Evolutionary conservation across 2,329 filamentous ascomycete species (phyloP).

Genomic region (Incumbomyces delicatus): DNA sequence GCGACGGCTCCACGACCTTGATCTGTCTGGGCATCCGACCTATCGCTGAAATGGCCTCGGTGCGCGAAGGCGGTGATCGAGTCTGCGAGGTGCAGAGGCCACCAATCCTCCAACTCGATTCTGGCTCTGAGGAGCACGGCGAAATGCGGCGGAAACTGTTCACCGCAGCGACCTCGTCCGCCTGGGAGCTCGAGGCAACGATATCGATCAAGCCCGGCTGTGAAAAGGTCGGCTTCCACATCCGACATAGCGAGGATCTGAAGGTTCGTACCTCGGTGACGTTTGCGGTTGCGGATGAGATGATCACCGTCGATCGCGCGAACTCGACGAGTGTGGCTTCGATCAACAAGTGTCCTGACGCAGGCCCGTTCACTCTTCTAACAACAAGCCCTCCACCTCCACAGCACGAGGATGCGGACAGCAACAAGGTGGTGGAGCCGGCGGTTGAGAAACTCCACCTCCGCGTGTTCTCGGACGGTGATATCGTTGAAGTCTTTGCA

Average conservation of each 20-base stretch:
- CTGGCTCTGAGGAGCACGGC: background rate
- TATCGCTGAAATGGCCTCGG: background rate
- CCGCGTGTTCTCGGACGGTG: constrained; percentile 33
- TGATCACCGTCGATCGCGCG: constrained; percentile 32
- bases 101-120: background rate
- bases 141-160: background rate
- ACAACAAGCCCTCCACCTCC: constrained; percentile 1
- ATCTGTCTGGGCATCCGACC: background rate
- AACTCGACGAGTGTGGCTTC: constrained; percentile 23
- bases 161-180: background rate
- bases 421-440: constrained; percentile 12
- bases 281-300: constrained; percentile 31
- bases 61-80: background rate
- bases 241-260: constrained; percentile 19
- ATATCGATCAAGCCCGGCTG: background rate
- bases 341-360: constrained; percentile 25
- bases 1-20: constrained; percentile 6
- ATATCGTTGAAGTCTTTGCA: constrained; percentile 37
- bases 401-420: background rate
- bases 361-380: constrained; percentile 40
- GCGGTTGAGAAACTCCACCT: constrained; percentile 32
- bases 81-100: constrained; percentile 18
- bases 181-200: constrained; percentile 3
- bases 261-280: constrained; percentile 29
- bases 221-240: constrained; percentile 12